These are phyloP conservation scores for Haplographium delicatum DNA, from an alignment of 495 filamentous ascomycete genomes.

Conservation along the genomic window DNA sequence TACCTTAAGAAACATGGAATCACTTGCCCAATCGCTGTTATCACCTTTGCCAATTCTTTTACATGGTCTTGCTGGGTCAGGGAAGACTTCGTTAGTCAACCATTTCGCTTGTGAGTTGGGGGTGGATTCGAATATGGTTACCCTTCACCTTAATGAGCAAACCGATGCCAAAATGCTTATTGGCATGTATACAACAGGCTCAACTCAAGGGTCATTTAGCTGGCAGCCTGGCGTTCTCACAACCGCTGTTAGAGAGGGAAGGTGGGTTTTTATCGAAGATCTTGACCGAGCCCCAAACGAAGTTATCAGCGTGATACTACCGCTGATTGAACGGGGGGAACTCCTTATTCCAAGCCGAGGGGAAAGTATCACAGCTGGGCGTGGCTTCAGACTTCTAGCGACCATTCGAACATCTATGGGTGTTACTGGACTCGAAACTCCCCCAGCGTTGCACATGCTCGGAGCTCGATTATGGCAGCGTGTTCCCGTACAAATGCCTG, in stretches of 20 bases:
- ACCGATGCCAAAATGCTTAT: conserved; percentile 93
- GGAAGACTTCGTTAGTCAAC: conserved; percentile 83
- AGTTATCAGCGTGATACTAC: conserved; percentile 83
- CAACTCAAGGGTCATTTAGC: conserved; percentile 77
- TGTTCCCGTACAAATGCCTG: conserved; percentile 61
- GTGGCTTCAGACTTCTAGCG: conserved; percentile 84
- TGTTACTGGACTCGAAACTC: conserved; percentile 60
- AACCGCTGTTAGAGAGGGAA: conserved; percentile 85
- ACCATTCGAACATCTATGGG: conserved; percentile 77
- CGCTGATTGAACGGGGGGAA: conserved; percentile 83
- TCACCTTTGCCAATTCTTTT: conserved; percentile 66
- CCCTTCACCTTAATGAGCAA: conserved; percentile 93
- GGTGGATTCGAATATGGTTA: conserved; percentile 71
- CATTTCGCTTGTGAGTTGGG: conserved; percentile 74
- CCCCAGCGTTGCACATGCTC: conserved; percentile 54
- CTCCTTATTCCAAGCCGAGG: conserved; percentile 81
- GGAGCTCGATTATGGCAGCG: conserved; percentile 79
- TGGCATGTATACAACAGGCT: conserved; percentile 84
- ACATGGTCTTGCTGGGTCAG: conserved; percentile 77
- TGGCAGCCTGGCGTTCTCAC: conserved; percentile 95
- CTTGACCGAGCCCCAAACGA: conserved; percentile 94
- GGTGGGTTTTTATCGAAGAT: conserved; percentile 96
- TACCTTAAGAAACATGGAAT: conserved; percentile 61
- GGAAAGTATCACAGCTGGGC: conserved; percentile 73
- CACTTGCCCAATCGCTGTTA: conserved; percentile 60